Base-by-base conservation (phyloP, 495 filamentous ascomycete genomes). In the Immersiella caudata region DNA sequence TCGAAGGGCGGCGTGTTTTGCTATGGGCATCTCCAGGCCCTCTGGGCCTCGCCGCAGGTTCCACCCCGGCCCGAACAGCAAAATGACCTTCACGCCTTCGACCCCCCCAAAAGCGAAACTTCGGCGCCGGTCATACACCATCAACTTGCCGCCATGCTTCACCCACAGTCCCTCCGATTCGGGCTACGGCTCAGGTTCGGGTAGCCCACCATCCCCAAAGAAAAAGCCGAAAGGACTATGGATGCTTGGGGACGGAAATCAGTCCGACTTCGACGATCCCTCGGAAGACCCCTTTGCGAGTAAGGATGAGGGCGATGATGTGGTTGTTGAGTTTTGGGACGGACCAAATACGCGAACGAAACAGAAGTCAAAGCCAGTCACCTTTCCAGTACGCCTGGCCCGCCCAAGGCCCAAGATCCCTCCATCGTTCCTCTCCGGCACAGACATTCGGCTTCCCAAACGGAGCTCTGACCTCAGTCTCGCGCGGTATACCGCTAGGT, bases 171-270 rank as follows among this genome's bases (percentile, higher is more conserved):
- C 73, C 0, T 12, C 67, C 24, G 74, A 76, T 20, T 76, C 74
- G 5, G 74, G 74, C 24, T 76, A 76, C 36, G 71, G 60, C 58
- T 73, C 74, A 18, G 63, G 56, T 7, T 50, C 60, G n/a, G 8
- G 67, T 1, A 33, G 67, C 11, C 60, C 70, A n/a, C 35, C 25
- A 21, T 50, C 68, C 0, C 62, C 62, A 12, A 50, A 60, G 11
- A 25, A 21, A 6, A 14, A 26, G 6, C 22, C 40, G 9, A 61
- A 55, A 12, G 56, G 68, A 6, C 49, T 74, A 0, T 69, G 60
- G 40, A 67, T 60, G 58, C 52, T 67, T 26, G 63, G 54, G n/a
- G 75, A 77, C 64, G 70, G 75, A 1, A 72, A 71, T 29, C 64
- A 57, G 21, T 74, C 74, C 0, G 74, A 76, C 7, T 55, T 66